phyloP scores from a whole-genome alignment of 1,139 yeast species.

The Debaryomyces sp. region DNA sequence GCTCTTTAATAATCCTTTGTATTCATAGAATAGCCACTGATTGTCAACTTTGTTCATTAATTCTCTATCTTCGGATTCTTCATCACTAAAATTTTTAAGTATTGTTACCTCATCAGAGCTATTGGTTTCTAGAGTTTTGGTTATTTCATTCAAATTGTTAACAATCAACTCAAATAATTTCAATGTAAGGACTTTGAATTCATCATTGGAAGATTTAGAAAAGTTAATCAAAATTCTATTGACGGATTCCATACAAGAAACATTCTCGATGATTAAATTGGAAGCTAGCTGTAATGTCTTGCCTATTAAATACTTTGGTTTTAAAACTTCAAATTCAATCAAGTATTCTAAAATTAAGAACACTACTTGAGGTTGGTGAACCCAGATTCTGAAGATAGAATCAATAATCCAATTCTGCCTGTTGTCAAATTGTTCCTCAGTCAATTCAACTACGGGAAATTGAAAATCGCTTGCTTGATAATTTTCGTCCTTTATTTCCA shows the following conservation, averaged over 20 bases:
- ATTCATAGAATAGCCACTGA: conserved; percentile 50
- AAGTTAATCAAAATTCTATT: conserved; percentile 35
- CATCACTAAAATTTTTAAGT: conserved; percentile 29
- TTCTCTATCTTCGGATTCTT: conserved; percentile 25
- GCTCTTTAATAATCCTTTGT: conserved; percentile 45
- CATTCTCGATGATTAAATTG: conserved; percentile 44
- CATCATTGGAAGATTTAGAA: conserved; percentile 11
- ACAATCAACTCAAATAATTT: conserved; percentile 40
- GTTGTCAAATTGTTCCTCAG: conserved; percentile 33
- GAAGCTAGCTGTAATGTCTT: conserved; percentile 41
- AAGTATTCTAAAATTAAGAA: conserved; percentile 69
- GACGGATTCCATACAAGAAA: conserved; percentile 50
- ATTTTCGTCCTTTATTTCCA: conserved; percentile 29
- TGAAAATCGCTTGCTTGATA: conserved; percentile 34
- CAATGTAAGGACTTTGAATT: conserved; percentile 29
- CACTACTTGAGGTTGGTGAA: conserved; percentile 79
- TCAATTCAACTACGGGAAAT: conserved; percentile 42
- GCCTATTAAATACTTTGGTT: conserved; percentile 43
- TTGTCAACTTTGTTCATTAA: conserved; percentile 30
- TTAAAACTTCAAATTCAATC: conserved; percentile 52
- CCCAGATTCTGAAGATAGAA: conserved; percentile 76
- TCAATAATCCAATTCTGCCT: conserved; percentile 56
- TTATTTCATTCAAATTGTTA: conserved; percentile 36
- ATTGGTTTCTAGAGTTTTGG: conserved; percentile 26
- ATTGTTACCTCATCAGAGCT: conserved; percentile 24